Percentiles rank a stretch among this genome's conserved stretches.
phyloP scores from a whole-genome alignment of 148 eudicot genomes.

The Agrostemma githago region DNA sequence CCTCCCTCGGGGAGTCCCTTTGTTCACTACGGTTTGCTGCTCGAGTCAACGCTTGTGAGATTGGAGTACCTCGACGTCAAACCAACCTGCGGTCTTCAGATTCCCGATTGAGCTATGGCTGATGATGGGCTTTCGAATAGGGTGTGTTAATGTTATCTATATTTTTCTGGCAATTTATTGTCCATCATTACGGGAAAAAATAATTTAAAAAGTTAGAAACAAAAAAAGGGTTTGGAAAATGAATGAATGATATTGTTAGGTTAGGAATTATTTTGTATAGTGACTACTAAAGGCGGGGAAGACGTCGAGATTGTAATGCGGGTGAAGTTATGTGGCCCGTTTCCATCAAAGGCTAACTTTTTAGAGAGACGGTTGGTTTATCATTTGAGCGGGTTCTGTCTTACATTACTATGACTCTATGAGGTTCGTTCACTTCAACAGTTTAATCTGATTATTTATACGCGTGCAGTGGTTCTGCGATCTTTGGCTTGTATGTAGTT shows the following conservation, averaged over 20 bases:
- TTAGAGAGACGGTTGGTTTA: background rate
- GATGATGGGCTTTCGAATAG: slow-evolving; percentile 21
- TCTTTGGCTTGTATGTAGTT: too few relatives aligned
- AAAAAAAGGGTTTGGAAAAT: background rate
- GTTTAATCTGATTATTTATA: too few relatives aligned
- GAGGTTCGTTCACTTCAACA: too few relatives aligned
- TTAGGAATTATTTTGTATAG: slow-evolving; percentile 44
- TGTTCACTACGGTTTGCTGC: slow-evolving; percentile 92
- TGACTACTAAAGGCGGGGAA: slow-evolving; percentile 18
- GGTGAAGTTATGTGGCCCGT: background rate
- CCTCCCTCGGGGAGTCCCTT: slow-evolving; percentile 74
- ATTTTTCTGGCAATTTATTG: slow-evolving; percentile 27
- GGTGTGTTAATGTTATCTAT: slow-evolving; percentile 19
- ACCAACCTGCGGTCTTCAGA: slow-evolving; percentile 56
- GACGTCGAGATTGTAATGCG: slow-evolving; percentile 13
- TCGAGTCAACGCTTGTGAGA: slow-evolving; percentile 89
- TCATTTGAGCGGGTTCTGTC: background rate
- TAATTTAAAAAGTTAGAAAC: background rate
- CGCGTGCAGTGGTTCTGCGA: too few relatives aligned
- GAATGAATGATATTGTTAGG: slow-evolving; percentile 27
- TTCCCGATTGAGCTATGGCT: slow-evolving; percentile 71
- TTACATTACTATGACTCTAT: too few relatives aligned
- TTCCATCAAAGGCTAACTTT: background rate
- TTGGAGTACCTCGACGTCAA: slow-evolving; percentile 84
- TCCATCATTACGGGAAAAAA: background rate